These are phyloP conservation scores for Hypoxylon sp. DNA, from an alignment of 2,329 filamentous ascomycete genomes.

Conservation along the genomic window DNA sequence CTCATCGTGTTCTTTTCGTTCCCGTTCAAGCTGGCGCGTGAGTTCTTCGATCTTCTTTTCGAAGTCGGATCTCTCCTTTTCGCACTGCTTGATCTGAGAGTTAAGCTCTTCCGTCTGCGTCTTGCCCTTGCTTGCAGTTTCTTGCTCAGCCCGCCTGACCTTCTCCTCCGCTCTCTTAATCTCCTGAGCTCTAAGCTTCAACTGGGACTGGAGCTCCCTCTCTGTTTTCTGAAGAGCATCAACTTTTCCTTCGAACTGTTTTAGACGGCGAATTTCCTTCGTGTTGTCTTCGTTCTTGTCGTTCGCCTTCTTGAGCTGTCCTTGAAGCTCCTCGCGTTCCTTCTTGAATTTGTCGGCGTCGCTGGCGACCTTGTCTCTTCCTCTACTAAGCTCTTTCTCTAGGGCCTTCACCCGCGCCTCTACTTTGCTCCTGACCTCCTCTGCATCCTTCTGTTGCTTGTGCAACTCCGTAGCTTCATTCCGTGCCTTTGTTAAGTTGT, in stretches of 20 bases:
- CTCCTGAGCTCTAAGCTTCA: slow-evolving; percentile 16
- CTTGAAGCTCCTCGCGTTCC: slow-evolving; percentile 27
- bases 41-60: neutral
- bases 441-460: slow-evolving; percentile 1
- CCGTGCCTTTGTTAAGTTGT: neutral
- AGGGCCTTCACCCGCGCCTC: neutral
- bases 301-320: slow-evolving; percentile 7
- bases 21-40: slow-evolving; percentile 6
- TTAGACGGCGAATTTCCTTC: slow-evolving; percentile 18
- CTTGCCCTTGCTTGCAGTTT: neutral
- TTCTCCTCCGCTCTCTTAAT: slow-evolving; percentile 4
- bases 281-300: slow-evolving; percentile 15
- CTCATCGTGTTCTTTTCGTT: neutral
- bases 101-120: neutral
- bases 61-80: slow-evolving; percentile 19
- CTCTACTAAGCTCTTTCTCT: neutral
- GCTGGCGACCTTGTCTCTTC: neutral
- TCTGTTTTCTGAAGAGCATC: slow-evolving; percentile 19
- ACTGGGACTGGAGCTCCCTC: slow-evolving; percentile 22
- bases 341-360: slow-evolving; percentile 9
- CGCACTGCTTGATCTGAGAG: neutral
- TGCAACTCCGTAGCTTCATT: neutral
- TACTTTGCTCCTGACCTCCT: neutral
- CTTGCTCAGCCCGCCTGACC: neutral
- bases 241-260: neutral